Conservation (phyloP, 345 rosid species). For the Camelina laxa region DNA sequence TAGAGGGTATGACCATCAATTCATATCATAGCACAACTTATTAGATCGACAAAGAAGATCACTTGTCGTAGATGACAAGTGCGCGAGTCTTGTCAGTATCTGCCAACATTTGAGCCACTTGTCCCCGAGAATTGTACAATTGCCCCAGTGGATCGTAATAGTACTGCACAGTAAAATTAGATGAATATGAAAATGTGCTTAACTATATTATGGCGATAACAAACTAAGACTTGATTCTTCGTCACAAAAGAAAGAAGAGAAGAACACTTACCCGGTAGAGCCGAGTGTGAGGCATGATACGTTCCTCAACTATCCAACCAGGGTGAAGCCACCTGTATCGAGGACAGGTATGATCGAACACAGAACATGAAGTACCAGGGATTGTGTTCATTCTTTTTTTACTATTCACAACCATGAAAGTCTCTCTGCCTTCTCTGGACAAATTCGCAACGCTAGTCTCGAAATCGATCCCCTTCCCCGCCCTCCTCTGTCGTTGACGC, state of each 20-base stretch:
- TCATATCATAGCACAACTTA: not conserved
- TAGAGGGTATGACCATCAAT: not conserved
- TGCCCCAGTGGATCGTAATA: conserved; percentile 31
- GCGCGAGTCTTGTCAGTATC: not conserved
- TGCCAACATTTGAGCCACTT: conserved; percentile 6
- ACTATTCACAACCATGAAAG: not conserved
- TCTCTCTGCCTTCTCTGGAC: not conserved
- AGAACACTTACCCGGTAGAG: conserved; percentile 29
- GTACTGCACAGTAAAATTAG: conserved; percentile 25
- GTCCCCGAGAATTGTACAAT: not conserved
- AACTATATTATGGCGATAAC: too few species aligned
- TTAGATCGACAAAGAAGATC: not conserved
- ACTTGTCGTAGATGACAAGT: conserved; percentile 8
- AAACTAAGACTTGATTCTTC: too few species aligned
- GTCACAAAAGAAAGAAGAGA: too few species aligned
- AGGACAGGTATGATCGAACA: conserved; percentile 9
- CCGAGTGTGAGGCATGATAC: not conserved
- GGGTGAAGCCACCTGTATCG: conserved; percentile 16
- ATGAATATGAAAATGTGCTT: not conserved
- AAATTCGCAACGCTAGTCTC: not conserved
- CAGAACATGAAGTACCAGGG: not conserved
- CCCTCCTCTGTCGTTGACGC: not conserved
- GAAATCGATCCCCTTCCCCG: not conserved
- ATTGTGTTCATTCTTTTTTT: not conserved
- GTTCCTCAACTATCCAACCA: conserved; percentile 38